Conservation (phyloP, 768 basidiomycete species). For the Lyophyllum decastes region DNA sequence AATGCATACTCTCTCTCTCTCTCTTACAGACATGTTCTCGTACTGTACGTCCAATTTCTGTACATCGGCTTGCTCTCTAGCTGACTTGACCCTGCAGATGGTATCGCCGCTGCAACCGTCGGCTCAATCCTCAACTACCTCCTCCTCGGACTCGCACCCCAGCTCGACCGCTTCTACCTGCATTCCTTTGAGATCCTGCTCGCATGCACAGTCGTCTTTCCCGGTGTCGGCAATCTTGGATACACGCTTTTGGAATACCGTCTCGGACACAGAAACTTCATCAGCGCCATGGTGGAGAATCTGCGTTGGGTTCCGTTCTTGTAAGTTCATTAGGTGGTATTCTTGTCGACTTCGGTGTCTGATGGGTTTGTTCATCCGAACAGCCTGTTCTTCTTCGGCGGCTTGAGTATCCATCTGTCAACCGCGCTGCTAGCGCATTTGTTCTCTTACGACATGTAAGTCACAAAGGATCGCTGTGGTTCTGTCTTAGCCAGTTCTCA, state of each 20-base stretch:
- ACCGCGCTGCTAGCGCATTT: conserved; percentile 67
- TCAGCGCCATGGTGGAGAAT: conserved; percentile 55
- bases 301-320: conserved; percentile 74
- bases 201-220: conserved; percentile 78
- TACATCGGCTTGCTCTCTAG: background rate
- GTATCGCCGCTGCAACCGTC: conserved; percentile 69
- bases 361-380: background rate
- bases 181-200: conserved; percentile 82
- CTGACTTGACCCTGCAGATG: conserved; percentile 32
- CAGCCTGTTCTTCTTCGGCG: conserved; percentile 78
- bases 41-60: conserved; percentile 34
- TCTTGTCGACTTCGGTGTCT: background rate
- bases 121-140: conserved; percentile 74
- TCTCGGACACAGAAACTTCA: conserved; percentile 58
- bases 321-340: conserved; percentile 40
- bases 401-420: conserved; percentile 71
- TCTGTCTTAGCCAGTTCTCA: background rate
- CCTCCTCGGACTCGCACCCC: conserved; percentile 67
- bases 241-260: conserved; percentile 77
- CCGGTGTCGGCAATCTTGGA: conserved; percentile 72
- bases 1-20: no score
- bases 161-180: conserved; percentile 74
- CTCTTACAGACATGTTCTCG: conserved; percentile 44
- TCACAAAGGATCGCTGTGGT: conserved; percentile 5
- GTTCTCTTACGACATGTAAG: conserved; percentile 63